These are phyloP conservation scores for Kodamaea restingae DNA, from an alignment of 805 yeast genomes.

Conservation along the genomic window DNA sequence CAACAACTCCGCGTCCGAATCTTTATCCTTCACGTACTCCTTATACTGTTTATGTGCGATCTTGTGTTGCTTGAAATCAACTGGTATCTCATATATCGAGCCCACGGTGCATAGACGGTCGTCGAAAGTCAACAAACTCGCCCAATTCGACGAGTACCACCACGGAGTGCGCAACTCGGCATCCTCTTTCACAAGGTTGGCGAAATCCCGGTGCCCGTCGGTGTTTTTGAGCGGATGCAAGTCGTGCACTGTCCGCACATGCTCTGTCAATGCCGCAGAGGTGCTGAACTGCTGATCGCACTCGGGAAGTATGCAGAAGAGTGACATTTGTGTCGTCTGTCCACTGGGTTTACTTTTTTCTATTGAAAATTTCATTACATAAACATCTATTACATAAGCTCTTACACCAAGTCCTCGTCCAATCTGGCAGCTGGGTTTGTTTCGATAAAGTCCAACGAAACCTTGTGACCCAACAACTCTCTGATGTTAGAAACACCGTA, in stretches of 20 bases:
- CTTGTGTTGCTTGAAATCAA: slow-evolving; percentile 31
- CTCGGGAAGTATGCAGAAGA: slow-evolving; percentile 58
- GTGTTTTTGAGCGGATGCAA: slow-evolving; percentile 38
- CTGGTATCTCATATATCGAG: slow-evolving; percentile 21
- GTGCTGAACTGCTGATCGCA: slow-evolving; percentile 58
- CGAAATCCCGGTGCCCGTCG: slow-evolving; percentile 21
- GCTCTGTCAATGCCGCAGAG: slow-evolving; percentile 61
- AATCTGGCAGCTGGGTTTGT: slow-evolving; percentile 96
- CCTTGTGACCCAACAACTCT: slow-evolving; percentile 96
- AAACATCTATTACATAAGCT: slow-evolving; percentile 4
- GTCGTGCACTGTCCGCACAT: slow-evolving; percentile 59
- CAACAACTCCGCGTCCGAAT: slow-evolving; percentile 6
- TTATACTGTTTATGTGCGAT: slow-evolving; percentile 33
- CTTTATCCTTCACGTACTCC: slow-evolving; percentile 7
- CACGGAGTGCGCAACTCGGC: slow-evolving; percentile 36
- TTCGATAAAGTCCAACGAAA: slow-evolving; percentile 88
- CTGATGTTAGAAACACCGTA: slow-evolving; percentile 94
- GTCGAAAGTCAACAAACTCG: slow-evolving; percentile 1
- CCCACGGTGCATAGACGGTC: slow-evolving; percentile 12
- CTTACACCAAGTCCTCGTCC: slow-evolving; percentile 49
- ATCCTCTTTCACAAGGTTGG: slow-evolving; percentile 28
- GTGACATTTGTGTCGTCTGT: slow-evolving; percentile 67
- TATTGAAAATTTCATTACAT: slow-evolving; percentile 1
- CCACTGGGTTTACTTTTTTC: background rate
- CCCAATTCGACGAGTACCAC: slow-evolving; percentile 29